A percentile compares a stretch with the other conserved stretches of the same genome.
phyloP scores from a whole-genome alignment of 768 basidiomycete genomes.

The Lactifluus rugatus region DNA sequence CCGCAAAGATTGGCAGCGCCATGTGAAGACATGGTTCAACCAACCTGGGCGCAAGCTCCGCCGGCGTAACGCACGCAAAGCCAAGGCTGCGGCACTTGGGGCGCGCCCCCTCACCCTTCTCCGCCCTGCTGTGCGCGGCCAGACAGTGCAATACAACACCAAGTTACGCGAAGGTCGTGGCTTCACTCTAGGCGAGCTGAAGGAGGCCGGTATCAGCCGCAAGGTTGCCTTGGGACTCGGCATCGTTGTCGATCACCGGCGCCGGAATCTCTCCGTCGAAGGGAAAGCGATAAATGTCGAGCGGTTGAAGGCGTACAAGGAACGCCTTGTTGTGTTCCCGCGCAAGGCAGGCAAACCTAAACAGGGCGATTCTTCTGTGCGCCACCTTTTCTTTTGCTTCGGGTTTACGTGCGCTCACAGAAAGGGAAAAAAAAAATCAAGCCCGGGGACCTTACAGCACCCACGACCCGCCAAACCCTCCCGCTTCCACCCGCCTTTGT shows the following conservation, averaged over 20 bases:
- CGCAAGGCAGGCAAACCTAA: slow-evolving; percentile 92
- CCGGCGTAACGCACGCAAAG: slow-evolving; percentile 84
- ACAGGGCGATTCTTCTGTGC: slow-evolving; percentile 85
- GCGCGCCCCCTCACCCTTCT: slow-evolving; percentile 86
- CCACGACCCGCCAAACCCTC: slow-evolving; percentile 58
- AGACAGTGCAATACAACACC: slow-evolving; percentile 96
- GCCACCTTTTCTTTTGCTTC: slow-evolving; percentile 23
- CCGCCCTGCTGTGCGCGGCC: slow-evolving; percentile 93
- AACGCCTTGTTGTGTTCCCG: slow-evolving; percentile 91
- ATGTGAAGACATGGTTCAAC: slow-evolving; percentile 97
- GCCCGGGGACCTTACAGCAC: slow-evolving; percentile 74
- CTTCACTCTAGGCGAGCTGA: slow-evolving; percentile 90
- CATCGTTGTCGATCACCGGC: slow-evolving; percentile 93
- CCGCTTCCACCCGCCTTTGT: slow-evolving; percentile 58
- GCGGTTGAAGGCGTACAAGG: slow-evolving; percentile 88
- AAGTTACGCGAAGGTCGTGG: slow-evolving; percentile 96
- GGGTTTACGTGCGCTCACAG: slow-evolving; percentile 7
- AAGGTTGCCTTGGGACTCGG: slow-evolving; percentile 92
- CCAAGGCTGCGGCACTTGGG: slow-evolving; percentile 84
- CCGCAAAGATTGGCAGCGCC: slow-evolving; percentile 98
- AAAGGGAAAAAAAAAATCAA: slow-evolving; percentile 25
- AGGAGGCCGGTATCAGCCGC: slow-evolving; percentile 88
- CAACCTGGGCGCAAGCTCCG: slow-evolving; percentile 97
- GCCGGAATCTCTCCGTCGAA: slow-evolving; percentile 94
- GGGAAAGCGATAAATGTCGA: slow-evolving; percentile 93